A percentile compares a stretch with the other conserved stretches of the same genome.
These are phyloP conservation scores for Coffea canephora DNA, from an alignment of 257 asterid genomes.

Conservation along the genomic window DNA sequence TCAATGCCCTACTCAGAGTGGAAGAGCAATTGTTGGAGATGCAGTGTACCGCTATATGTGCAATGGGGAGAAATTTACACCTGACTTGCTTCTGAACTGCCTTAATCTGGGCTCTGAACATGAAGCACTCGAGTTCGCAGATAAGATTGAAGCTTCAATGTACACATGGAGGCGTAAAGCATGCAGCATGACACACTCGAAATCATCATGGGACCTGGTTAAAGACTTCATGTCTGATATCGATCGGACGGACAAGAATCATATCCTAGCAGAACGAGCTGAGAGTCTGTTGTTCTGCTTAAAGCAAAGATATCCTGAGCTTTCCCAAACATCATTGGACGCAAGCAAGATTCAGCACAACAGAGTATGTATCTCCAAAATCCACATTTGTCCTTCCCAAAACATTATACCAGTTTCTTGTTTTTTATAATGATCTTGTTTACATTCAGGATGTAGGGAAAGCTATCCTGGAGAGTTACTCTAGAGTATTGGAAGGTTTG, in stretches of 20 bases:
- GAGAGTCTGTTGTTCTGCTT: constrained; percentile 63
- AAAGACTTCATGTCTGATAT: constrained; percentile 72
- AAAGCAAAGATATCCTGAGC: constrained; percentile 83
- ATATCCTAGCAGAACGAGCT: constrained; percentile 66
- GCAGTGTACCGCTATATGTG: constrained; percentile 63
- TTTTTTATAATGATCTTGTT: neutral
- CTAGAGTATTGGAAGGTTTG: constrained; percentile 85
- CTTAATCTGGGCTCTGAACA: constrained; percentile 68
- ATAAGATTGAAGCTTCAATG: constrained; percentile 81
- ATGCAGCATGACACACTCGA: constrained; percentile 53
- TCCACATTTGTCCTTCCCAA: neutral
- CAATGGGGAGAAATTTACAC: constrained; percentile 56
- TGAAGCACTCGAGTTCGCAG: constrained; percentile 85
- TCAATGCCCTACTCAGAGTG: constrained; percentile 50
- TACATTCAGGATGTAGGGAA: constrained; percentile 85
- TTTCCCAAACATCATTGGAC: constrained; percentile 84
- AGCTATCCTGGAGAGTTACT: constrained; percentile 82
- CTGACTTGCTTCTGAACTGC: constrained; percentile 56
- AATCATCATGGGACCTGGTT: constrained; percentile 82
- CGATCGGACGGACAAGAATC: constrained; percentile 72
- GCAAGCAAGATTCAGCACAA: constrained; percentile 79
- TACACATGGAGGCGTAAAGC: constrained; percentile 80
- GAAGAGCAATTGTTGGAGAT: constrained; percentile 84
- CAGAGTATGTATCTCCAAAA: constrained; percentile 39
- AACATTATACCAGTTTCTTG: neutral